Conservation (phyloP, 1,284 basidiomycete genomes). For the Puccinia coronata region DNA sequence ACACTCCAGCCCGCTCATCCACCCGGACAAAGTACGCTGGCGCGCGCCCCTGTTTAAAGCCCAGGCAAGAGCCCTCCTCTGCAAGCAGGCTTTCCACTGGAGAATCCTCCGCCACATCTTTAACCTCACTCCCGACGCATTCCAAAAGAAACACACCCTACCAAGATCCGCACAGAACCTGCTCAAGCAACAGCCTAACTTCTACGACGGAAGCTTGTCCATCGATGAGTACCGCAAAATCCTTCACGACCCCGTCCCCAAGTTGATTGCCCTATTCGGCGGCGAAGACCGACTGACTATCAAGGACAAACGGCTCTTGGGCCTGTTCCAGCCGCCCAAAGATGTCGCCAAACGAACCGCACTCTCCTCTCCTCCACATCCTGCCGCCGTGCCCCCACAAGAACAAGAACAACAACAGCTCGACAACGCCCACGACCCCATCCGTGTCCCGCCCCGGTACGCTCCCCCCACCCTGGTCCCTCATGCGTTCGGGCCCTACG, state of each 20-base stretch:
- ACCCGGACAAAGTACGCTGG: background rate
- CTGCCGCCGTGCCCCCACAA: too few species aligned
- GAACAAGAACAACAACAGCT: too few species aligned
- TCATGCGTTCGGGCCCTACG: constrained; percentile 22
- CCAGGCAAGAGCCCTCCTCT: constrained; percentile 1
- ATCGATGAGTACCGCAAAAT: background rate
- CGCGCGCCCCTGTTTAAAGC: background rate
- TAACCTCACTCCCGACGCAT: background rate
- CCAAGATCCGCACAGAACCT: background rate
- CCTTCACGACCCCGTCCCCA: constrained; percentile 16
- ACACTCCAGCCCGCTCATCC: constrained; percentile 5
- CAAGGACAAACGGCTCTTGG: constrained; percentile 32
- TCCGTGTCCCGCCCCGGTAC: background rate
- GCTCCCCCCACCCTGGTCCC: background rate
- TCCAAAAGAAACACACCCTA: too few species aligned
- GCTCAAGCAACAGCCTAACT: background rate
- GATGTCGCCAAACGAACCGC: background rate
- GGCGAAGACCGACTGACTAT: background rate
- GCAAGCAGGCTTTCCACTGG: constrained; percentile 41
- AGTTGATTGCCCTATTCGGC: constrained; percentile 14
- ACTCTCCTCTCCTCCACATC: background rate
- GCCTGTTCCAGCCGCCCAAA: background rate
- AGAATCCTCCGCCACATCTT: constrained; percentile 6
- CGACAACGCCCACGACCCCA: background rate
- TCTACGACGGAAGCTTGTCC: constrained; percentile 17